phyloP scores from a whole-genome alignment of 139 green algal species.

The Chlamydomonas applanata region DNA sequence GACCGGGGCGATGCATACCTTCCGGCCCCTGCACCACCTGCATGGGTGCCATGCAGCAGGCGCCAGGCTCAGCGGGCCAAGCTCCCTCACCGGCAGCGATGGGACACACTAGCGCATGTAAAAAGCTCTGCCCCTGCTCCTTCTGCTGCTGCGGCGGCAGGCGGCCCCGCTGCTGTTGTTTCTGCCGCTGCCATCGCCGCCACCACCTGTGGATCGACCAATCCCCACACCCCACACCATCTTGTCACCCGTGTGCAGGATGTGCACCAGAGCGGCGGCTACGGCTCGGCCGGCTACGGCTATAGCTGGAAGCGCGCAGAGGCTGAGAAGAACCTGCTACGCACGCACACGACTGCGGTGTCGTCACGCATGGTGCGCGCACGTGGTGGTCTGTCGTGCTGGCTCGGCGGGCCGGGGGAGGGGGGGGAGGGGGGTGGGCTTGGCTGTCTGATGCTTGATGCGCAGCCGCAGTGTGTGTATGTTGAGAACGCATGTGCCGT shows the following conservation, averaged over 20 bases:
- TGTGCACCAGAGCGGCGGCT: conserved; percentile 85
- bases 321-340: conserved; percentile 96
- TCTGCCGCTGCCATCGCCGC: too few relatives aligned
- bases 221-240: not conserved
- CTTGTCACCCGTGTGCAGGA: conserved; percentile 17
- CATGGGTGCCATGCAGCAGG: not conserved
- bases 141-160: too few relatives aligned
- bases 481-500: not conserved
- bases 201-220: too few relatives aligned
- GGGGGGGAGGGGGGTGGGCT: too few relatives aligned
- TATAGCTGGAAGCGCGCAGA: conserved; percentile 90
- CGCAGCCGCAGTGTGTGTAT: conserved; percentile 79
- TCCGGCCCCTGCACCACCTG: too few relatives aligned
- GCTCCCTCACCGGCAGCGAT: not conserved
- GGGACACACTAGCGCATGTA: too few relatives aligned
- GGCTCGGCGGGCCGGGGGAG: too few relatives aligned
- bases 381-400: too few relatives aligned
- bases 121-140: too few relatives aligned
- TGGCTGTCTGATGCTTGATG: too few relatives aligned
- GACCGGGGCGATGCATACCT: too few relatives aligned
- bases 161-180: too few relatives aligned
- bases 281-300: conserved; percentile 85
- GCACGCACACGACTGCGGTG: conserved; percentile 98
- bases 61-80: not conserved
- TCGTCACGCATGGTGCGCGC: conserved; percentile 95